phyloP scores from a whole-genome alignment of 768 basidiomycete genomes.

The Mycena olivaceomarginata region DNA sequence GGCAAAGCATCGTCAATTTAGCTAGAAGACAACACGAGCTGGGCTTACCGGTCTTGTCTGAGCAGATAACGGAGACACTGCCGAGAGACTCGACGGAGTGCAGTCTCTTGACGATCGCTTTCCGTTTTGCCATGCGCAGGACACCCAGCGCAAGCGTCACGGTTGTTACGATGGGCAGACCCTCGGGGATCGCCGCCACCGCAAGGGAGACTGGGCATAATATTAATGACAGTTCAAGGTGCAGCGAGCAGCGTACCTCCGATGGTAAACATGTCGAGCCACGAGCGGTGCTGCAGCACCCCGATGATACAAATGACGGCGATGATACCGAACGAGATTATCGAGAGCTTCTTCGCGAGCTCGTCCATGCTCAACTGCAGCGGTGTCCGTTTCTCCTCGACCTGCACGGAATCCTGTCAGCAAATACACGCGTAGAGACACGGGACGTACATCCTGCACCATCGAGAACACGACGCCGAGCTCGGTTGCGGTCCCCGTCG shows the following conservation, averaged over 20 bases:
- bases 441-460: slow-evolving; percentile 92
- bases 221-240: not conserved
- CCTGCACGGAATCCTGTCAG: slow-evolving; percentile 48
- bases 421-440: not conserved
- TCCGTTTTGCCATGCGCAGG: slow-evolving; percentile 93
- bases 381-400: slow-evolving; percentile 94
- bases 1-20: slow-evolving; percentile 38
- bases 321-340: slow-evolving; percentile 95
- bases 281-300: slow-evolving; percentile 87
- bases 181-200: slow-evolving; percentile 99
- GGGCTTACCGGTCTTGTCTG: slow-evolving; percentile 92
- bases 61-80: slow-evolving; percentile 97
- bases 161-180: slow-evolving; percentile 96
- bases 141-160: slow-evolving; percentile 98
- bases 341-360: slow-evolving; percentile 92
- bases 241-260: slow-evolving; percentile 78
- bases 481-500: slow-evolving; percentile 90
- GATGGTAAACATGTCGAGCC: slow-evolving; percentile 99
- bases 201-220: slow-evolving; percentile 88
- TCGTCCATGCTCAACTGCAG: slow-evolving; percentile 97
- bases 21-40: slow-evolving; percentile 35
- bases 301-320: slow-evolving; percentile 95
- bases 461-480: slow-evolving; percentile 98
- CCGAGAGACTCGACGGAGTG: slow-evolving; percentile 97
- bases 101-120: slow-evolving; percentile 97